Conservation (phyloP, 495 filamentous ascomycete species). For the Margaritispora aquatica region DNA sequence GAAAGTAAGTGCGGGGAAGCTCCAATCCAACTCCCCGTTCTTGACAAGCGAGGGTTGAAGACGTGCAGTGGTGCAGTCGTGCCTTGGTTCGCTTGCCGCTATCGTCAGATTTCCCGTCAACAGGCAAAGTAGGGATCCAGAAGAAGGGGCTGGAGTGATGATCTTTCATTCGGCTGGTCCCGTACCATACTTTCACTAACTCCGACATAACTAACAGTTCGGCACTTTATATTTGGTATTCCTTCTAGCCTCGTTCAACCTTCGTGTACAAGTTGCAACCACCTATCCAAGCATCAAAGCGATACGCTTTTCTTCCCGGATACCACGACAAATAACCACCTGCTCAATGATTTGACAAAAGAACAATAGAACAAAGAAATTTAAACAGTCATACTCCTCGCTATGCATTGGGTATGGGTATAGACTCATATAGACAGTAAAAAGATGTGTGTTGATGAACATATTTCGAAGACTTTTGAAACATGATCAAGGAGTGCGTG, state of each 20-base stretch:
- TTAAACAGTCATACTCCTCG: slow-evolving; percentile 18
- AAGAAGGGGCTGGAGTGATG: not conserved
- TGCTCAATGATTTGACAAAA: not conserved
- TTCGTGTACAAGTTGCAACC: not conserved
- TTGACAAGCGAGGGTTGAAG: not conserved
- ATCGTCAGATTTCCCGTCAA: not conserved
- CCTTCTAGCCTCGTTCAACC: not conserved
- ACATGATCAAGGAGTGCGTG: slow-evolving; percentile 50
- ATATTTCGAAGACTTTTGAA: too few relatives aligned
- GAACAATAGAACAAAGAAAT: not conserved
- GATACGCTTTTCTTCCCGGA: not conserved
- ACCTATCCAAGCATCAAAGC: not conserved
- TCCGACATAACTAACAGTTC: not conserved
- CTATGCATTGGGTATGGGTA: slow-evolving; percentile 22
- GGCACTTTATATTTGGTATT: not conserved
- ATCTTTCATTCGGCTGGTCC: not conserved
- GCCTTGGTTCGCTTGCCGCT: not conserved
- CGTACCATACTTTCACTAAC: not conserved
- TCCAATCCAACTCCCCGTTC: not conserved
- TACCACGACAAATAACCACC: not conserved
- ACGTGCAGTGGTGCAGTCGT: too few relatives aligned
- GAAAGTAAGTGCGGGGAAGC: slow-evolving; percentile 5
- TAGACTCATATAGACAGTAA: not conserved
- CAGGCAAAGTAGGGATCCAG: too few relatives aligned
- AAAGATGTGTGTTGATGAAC: not conserved